Evolutionary conservation across 805 yeast genomes (phyloP).

Genomic region (Lachancea sp.): DNA sequence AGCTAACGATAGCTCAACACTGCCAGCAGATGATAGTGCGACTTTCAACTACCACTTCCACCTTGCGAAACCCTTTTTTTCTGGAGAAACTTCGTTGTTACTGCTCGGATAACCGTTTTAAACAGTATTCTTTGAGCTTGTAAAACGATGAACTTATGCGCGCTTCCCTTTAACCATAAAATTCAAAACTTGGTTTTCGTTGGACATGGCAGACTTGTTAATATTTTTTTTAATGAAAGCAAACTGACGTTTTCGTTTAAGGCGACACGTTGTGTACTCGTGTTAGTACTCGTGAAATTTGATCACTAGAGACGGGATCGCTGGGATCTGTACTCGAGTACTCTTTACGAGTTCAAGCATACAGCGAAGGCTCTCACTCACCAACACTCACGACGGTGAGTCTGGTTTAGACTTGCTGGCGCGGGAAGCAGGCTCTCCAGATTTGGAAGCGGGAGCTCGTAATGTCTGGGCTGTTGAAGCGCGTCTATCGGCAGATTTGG

Average conservation of each 20-base stretch:
- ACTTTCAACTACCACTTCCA: too few species aligned
- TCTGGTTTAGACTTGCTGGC: too few species aligned
- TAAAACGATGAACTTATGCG: too few species aligned
- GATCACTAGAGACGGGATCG: background rate
- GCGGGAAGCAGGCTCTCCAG: background rate
- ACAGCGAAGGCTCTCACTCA: too few species aligned
- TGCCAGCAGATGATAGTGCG: background rate
- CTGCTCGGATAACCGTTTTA: too few species aligned
- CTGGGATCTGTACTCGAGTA: too few species aligned
- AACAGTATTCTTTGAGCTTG: too few species aligned
- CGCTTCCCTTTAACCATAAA: background rate
- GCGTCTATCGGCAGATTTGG: constrained; percentile 3
- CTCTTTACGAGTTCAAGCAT: too few species aligned
- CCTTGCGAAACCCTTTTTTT: background rate
- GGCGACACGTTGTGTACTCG: background rate
- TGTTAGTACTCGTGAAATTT: background rate
- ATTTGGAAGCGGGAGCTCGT: background rate
- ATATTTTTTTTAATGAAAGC: background rate
- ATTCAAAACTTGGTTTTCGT: background rate
- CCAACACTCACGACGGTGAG: too few species aligned
- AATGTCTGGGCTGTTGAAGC: constrained; percentile 5
- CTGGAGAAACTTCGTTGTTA: background rate
- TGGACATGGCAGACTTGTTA: background rate
- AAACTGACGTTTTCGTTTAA: background rate
- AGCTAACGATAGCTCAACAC: background rate